Conservation (phyloP, 176 grass and related monocot genomes). For the Carex parvula region DNA sequence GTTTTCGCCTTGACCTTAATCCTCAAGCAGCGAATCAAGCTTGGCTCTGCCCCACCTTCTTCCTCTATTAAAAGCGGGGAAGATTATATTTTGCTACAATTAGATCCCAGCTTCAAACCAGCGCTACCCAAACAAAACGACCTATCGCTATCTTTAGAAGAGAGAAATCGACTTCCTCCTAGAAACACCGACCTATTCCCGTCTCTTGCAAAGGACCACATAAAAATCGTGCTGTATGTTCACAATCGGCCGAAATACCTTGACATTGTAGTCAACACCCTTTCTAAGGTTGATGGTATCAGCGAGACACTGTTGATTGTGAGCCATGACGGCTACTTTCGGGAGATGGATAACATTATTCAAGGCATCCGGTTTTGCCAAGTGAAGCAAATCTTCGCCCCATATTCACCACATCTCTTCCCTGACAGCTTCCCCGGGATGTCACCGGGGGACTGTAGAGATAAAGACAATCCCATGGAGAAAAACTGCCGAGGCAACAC, state of each 20-base stretch:
- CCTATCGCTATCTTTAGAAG: conserved; percentile 68
- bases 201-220: conserved; percentile 45
- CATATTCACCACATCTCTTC: conserved; percentile 87
- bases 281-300: conserved; percentile 70
- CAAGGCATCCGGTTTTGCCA: conserved; percentile 74
- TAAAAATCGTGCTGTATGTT: conserved; percentile 77
- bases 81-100: conserved; percentile 37
- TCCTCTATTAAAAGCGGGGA: conserved; percentile 3
- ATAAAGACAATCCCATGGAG: conserved; percentile 57
- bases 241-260: conserved; percentile 91
- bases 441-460: conserved; percentile 57
- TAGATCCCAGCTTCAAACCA: conserved; percentile 52
- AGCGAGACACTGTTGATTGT: conserved; percentile 79
- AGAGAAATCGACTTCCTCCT: conserved; percentile 63
- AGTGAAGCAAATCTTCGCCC: conserved; percentile 93
- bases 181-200: conserved; percentile 60
- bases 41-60: neutral
- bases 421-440: conserved; percentile 63
- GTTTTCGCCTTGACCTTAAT: conserved; percentile 56
- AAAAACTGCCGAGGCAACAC: conserved; percentile 55
- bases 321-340: conserved; percentile 86
- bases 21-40: conserved; percentile 35
- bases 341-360: conserved; percentile 85
- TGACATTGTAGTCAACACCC: conserved; percentile 60
- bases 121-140: conserved; percentile 58